These are phyloP conservation scores for Pythium angustatum DNA, from an alignment of 352 stramenopile species.

Conservation along the genomic window DNA sequence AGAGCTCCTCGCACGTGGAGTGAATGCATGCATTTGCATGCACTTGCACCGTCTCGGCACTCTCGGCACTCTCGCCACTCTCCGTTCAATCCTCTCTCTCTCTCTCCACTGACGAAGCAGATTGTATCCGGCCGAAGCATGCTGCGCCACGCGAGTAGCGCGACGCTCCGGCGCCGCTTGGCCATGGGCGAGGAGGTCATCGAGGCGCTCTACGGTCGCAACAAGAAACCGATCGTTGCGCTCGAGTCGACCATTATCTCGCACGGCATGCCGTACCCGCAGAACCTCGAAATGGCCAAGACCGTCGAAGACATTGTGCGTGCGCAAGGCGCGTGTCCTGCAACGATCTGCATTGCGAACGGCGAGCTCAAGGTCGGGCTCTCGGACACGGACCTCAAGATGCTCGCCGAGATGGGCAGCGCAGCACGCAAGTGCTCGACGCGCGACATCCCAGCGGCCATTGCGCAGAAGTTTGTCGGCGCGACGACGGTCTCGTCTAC, in stretches of 20 bases:
- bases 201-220: slow-evolving; percentile 33
- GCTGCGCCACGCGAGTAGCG: slow-evolving; percentile 21
- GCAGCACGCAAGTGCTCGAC: slow-evolving; percentile 78
- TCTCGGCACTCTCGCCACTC: no score
- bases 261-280: slow-evolving; percentile 98
- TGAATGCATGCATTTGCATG: slow-evolving; percentile 6
- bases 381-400: slow-evolving; percentile 51
- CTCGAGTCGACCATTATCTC: slow-evolving; percentile 99
- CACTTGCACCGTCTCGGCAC: background rate
- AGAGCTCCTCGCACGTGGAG: background rate
- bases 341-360: slow-evolving; percentile 97
- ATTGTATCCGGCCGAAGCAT: slow-evolving; percentile 7
- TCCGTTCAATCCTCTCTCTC: no score
- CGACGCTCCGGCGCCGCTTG: slow-evolving; percentile 31
- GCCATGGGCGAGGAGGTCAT: slow-evolving; percentile 35
- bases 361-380: slow-evolving; percentile 84
- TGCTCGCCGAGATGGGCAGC: slow-evolving; percentile 64
- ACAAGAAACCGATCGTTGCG: slow-evolving; percentile 78
- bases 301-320: slow-evolving; percentile 92
- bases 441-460: slow-evolving; percentile 76
- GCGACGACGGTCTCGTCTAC: slow-evolving; percentile 97
- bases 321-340: slow-evolving; percentile 83
- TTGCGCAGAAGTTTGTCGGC: slow-evolving; percentile 77
- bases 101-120: background rate
- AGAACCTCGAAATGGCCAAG: slow-evolving; percentile 94